Conservation (phyloP, 768 basidiomycete genomes). For the Suillus clintonianus region DNA sequence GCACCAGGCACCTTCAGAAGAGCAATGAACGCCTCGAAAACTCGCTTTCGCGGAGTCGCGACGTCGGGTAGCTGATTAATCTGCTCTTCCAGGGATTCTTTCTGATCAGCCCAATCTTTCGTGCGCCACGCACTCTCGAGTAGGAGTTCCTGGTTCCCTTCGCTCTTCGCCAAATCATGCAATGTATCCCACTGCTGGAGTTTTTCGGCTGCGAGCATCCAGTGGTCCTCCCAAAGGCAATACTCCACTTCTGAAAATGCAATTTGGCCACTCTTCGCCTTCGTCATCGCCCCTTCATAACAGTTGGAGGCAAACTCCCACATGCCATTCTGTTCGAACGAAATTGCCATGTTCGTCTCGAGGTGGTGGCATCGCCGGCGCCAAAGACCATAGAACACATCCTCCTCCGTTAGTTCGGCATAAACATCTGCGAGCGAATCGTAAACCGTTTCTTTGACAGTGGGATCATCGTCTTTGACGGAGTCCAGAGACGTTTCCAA, state of each 20-base stretch:
- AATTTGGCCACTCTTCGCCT: constrained; percentile 76
- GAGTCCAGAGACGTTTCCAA: constrained; percentile 79
- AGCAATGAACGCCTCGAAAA: constrained; percentile 95
- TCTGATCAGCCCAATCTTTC: constrained; percentile 87
- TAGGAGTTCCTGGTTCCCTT: constrained; percentile 88
- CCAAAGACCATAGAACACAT: constrained; percentile 97
- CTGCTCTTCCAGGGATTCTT: constrained; percentile 76
- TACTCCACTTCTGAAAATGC: constrained; percentile 95
- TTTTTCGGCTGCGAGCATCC: constrained; percentile 94
- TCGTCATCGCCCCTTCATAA: constrained; percentile 89
- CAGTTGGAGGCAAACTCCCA: constrained; percentile 90
- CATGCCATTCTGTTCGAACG: constrained; percentile 95
- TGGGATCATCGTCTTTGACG: constrained; percentile 77
- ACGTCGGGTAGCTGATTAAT: constrained; percentile 81
- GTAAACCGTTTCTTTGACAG: constrained; percentile 77
- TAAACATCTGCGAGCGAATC: constrained; percentile 95
- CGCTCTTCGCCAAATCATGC: constrained; percentile 84
- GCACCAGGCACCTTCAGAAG: constrained; percentile 83
- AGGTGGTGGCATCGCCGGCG: constrained; percentile 83
- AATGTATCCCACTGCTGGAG: constrained; percentile 97
- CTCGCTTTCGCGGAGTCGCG: constrained; percentile 90
- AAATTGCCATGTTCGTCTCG: constrained; percentile 86
- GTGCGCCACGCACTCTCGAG: constrained; percentile 95
- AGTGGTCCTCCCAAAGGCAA: constrained; percentile 99
- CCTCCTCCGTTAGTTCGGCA: constrained; percentile 94